Base-by-base conservation (phyloP, 768 basidiomycete species). In the Amanita inopinata region DNA sequence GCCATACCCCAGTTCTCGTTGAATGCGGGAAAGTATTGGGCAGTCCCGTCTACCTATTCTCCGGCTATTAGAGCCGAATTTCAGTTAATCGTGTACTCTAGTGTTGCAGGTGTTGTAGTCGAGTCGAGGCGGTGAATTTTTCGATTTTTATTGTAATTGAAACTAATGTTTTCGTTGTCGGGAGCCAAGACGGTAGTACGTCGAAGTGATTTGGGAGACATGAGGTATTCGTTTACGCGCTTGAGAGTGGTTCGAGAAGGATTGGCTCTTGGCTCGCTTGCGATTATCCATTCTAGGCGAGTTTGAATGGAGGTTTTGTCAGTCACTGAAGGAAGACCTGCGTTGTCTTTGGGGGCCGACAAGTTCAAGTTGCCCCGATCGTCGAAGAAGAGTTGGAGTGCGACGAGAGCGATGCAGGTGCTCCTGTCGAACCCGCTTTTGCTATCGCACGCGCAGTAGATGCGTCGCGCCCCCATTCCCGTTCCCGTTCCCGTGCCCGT, bases 231-330 rank as follows among this genome's bases (percentile, higher is more conserved):
- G 31, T 62, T 63, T 30, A 65, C 61, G 6, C 60, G 56, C 48
- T 65, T 62, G 46, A 97, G 67, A 6, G 84, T 88, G 11, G 77
- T 70, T 31, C 91, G 73, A 7, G 86, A 80, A 0, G 94, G 93
- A 56, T 96, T 97, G 3, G 80, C 83, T 41, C 67, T 64, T 4
- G 86, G 83, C 39, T 72, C 64, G 49, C 76, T 80, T 14, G 81
- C 67, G 45, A 92, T 83, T 36, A 97, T 76, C 87, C 86, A 90
- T 55, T 97, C 82, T 25, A 97, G 66, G 12, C 90, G 71, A 9
- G 67, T 80, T 8, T 77, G 74, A 48, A 97, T 76, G 9, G 70
- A 61, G 14, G 67, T 59, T 57, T 96, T 96, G 49, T 22, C 6
- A 19, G 19, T 37, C 33, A 8, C 28, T 15, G 11, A 9, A 9